Percentiles rank a stretch among this genome's conserved stretches.
Conservation (phyloP, 23 red algal genomes). For the Gracilaria gracilis region DNA sequence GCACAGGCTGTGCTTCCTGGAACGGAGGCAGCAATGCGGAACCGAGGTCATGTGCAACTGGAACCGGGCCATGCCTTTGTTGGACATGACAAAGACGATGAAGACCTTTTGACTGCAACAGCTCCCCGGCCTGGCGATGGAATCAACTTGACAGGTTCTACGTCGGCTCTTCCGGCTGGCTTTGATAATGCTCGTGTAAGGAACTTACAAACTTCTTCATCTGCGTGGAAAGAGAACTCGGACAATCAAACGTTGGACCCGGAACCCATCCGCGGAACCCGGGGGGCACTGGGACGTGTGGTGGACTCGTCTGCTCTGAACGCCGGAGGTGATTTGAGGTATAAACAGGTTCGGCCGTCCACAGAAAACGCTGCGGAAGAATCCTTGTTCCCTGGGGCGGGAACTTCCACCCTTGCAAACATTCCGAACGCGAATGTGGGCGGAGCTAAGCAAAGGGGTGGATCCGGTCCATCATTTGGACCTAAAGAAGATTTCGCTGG, state of each 20-base stretch:
- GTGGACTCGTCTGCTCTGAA: neutral
- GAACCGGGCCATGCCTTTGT: neutral
- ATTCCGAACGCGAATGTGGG: neutral
- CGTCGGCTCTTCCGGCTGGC: neutral
- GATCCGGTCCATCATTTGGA: neutral
- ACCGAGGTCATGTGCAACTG: too few species aligned
- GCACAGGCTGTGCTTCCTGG: too few species aligned
- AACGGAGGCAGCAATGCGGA: too few species aligned
- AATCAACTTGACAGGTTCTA: neutral
- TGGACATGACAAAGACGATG: neutral
- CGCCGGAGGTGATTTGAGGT: neutral
- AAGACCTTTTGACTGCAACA: neutral
- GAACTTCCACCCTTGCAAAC: neutral
- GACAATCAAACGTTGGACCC: neutral
- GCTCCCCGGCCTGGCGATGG: neutral
- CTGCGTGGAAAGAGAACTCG: neutral
- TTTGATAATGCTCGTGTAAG: neutral
- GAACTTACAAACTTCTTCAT: neutral
- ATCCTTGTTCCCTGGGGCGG: neutral
- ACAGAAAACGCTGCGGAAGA: neutral
- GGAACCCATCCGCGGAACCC: neutral
- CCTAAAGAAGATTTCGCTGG: too few species aligned
- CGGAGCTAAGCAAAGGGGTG: neutral
- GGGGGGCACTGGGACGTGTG: neutral
- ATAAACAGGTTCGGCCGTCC: neutral